These are phyloP conservation scores for Yueomyces sp. DNA, from an alignment of 1,139 yeast genomes.

Conservation along the genomic window DNA sequence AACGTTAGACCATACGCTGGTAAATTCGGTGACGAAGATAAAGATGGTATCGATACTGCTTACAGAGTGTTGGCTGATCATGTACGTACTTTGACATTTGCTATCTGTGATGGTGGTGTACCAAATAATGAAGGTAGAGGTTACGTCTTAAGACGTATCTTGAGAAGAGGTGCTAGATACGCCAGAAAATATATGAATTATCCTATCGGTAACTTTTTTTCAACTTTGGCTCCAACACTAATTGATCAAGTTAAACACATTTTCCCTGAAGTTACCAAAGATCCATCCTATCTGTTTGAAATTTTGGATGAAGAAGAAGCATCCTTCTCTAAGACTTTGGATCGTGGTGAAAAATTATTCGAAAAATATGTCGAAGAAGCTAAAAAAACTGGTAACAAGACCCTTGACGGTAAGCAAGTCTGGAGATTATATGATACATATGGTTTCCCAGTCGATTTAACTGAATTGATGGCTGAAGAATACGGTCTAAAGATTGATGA, in stretches of 20 bases:
- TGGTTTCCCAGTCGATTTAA: slow-evolving; percentile 97
- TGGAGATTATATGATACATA: slow-evolving; percentile 99
- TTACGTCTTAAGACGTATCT: slow-evolving; percentile 87
- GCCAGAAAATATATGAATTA: slow-evolving; percentile 93
- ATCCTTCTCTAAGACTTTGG: slow-evolving; percentile 87
- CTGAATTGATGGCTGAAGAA: slow-evolving; percentile 97
- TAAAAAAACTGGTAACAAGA: slow-evolving; percentile 58
- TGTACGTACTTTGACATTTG: slow-evolving; percentile 91
- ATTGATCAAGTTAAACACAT: slow-evolving; percentile 77
- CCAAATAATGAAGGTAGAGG: slow-evolving; percentile 99
- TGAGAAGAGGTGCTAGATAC: slow-evolving; percentile 96
- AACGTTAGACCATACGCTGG: slow-evolving; percentile 88
- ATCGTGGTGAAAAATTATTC: slow-evolving; percentile 93
- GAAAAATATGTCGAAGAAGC: slow-evolving; percentile 87
- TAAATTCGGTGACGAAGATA: slow-evolving; percentile 82
- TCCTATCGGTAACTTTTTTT: slow-evolving; percentile 89
- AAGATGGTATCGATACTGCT: slow-evolving; percentile 93
- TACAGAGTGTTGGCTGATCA: slow-evolving; percentile 97
- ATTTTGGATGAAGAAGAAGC: slow-evolving; percentile 92
- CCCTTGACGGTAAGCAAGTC: slow-evolving; percentile 83
- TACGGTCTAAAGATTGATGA: slow-evolving; percentile 90
- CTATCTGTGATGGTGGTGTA: slow-evolving; percentile 96
- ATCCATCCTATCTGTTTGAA: slow-evolving; percentile 69
- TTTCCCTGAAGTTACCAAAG: slow-evolving; percentile 79
- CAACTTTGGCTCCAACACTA: slow-evolving; percentile 82